Conservation (phyloP, 208 protist species). For the Leptomonas seymouri region DNA sequence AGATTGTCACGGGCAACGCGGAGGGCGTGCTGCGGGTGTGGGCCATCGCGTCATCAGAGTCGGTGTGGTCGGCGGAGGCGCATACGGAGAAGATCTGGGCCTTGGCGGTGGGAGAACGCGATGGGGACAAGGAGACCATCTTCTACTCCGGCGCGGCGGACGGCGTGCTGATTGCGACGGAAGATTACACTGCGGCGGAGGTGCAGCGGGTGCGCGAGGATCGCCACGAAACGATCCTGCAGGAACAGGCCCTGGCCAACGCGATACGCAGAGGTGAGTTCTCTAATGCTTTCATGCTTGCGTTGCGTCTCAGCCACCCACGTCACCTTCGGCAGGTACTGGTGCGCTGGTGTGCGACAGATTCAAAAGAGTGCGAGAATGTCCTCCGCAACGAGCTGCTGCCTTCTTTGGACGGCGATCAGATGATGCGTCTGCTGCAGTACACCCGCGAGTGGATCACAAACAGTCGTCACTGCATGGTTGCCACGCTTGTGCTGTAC, state of each 20-base stretch:
- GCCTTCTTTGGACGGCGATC: slow-evolving; percentile 53
- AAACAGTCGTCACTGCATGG: slow-evolving; percentile 81
- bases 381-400: slow-evolving; percentile 62
- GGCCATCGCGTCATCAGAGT: slow-evolving; percentile 79
- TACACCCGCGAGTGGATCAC: slow-evolving; percentile 93
- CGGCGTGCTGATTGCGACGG: slow-evolving; percentile 80
- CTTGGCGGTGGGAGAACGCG: slow-evolving; percentile 58
- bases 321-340: slow-evolving; percentile 88
- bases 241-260: slow-evolving; percentile 90
- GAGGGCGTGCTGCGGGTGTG: slow-evolving; percentile 93
- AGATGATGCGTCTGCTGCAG: slow-evolving; percentile 79
- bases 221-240: slow-evolving; percentile 63
- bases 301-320: slow-evolving; percentile 86
- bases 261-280: slow-evolving; percentile 79
- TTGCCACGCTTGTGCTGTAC: slow-evolving; percentile 79
- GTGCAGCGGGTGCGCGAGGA: slow-evolving; percentile 64
- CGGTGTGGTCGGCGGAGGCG: slow-evolving; percentile 76
- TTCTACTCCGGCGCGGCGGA: slow-evolving; percentile 88
- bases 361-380: slow-evolving; percentile 60
- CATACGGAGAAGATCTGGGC: slow-evolving; percentile 91
- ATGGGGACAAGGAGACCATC: slow-evolving; percentile 32
- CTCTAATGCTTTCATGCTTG: slow-evolving; percentile 77
- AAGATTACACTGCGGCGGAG: slow-evolving; percentile 93
- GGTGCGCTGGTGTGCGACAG: slow-evolving; percentile 67
- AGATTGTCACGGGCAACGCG: slow-evolving; percentile 84